Evolutionary conservation across 176 grass and related monocot genomes (phyloP).

Genomic region (Themeda triandra): DNA sequence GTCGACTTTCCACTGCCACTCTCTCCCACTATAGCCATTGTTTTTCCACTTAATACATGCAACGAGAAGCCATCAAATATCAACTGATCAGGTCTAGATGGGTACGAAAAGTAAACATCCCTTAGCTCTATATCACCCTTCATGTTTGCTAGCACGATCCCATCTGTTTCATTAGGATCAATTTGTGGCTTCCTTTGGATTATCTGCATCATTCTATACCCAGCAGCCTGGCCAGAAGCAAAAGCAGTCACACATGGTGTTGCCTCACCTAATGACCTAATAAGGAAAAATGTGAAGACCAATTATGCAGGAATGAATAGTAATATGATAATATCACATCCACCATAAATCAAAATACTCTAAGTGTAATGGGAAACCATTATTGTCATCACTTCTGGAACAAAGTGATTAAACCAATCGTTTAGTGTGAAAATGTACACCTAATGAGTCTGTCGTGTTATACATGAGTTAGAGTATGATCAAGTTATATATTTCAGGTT

Average conservation of each 20-base stretch:
- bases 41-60: no score
- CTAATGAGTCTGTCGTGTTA: neutral
- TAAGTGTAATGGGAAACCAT: no score
- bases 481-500: neutral
- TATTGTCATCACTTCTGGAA: no score
- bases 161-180: slow-evolving; percentile 25
- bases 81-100: slow-evolving; percentile 39
- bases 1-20: slow-evolving; percentile 39
- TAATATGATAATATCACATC: neutral
- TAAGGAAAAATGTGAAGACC: neutral
- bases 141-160: slow-evolving; percentile 31
- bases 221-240: slow-evolving; percentile 27
- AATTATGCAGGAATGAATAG: neutral
- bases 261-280: slow-evolving; percentile 29
- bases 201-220: slow-evolving; percentile 45
- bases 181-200: slow-evolving; percentile 52
- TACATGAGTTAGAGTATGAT: neutral
- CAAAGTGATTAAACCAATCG: neutral
- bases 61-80: slow-evolving; percentile 41
- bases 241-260: slow-evolving; percentile 40
- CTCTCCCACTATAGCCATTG: no score
- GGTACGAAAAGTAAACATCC: slow-evolving; percentile 53
- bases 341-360: neutral
- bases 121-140: slow-evolving; percentile 52
- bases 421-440: neutral